phyloP scores from a whole-genome alignment of 139 green algal genomes.

The Picochlorum sp. region DNA sequence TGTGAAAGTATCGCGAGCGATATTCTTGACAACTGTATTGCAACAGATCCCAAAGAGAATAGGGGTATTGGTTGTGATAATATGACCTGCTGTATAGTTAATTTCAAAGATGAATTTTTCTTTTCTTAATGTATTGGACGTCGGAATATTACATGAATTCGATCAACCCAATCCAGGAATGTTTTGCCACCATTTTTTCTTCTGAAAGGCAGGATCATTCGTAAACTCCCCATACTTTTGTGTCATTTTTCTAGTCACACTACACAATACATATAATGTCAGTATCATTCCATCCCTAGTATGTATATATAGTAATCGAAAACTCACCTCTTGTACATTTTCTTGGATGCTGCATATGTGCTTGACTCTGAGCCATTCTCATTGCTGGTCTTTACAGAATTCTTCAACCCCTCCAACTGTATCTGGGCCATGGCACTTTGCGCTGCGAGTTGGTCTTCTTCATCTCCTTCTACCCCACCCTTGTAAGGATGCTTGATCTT shows the following conservation, averaged over 20 bases:
- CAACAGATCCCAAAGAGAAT: conserved; percentile 67
- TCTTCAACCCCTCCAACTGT: conserved; percentile 24
- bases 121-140: not conserved
- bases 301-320: not conserved
- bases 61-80: conserved; percentile 92
- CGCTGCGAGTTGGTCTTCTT: conserved; percentile 10
- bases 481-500: conserved; percentile 4
- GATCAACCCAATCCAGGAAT: conserved; percentile 9
- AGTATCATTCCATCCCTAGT: not conserved
- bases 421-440: not conserved
- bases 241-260: conserved; percentile 25
- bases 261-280: not conserved
- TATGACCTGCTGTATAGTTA: conserved; percentile 60
- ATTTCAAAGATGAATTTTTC: conserved; percentile 18
- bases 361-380: conserved; percentile 3
- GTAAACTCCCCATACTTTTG: conserved; percentile 30
- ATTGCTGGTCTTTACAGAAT: conserved; percentile 4
- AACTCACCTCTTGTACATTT: conserved; percentile 21
- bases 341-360: conserved; percentile 14
- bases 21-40: conserved; percentile 83
- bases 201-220: conserved; percentile 10
- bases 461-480: conserved; percentile 12
- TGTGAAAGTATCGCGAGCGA: conserved; percentile 45
- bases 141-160: not conserved
- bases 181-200: conserved; percentile 17